Percentiles rank a stretch among this genome's conserved stretches.
phyloP scores from a whole-genome alignment of 2,329 filamentous ascomycete genomes.

The Dothistroma pini region DNA sequence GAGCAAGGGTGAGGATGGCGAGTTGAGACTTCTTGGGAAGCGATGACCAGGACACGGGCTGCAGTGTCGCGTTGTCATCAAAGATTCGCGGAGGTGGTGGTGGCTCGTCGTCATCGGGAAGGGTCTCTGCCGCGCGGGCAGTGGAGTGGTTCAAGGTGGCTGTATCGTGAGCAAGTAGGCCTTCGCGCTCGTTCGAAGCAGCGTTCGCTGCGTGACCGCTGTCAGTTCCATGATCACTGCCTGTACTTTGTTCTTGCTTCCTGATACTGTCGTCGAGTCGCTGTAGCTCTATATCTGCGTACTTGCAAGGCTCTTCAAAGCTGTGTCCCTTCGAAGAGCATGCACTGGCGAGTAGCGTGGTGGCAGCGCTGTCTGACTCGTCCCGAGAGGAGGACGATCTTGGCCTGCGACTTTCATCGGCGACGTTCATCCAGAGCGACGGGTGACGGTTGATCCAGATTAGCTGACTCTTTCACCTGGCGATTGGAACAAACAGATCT shows the following conservation, averaged over 20 bases:
- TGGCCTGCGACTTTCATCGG: constrained; percentile 4
- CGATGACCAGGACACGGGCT: constrained; percentile 63
- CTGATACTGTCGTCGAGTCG: constrained; percentile 12
- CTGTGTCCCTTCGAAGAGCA: constrained; percentile 14
- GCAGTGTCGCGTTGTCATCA: constrained; percentile 16
- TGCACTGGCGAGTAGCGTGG: constrained; percentile 24
- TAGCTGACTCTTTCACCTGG: not conserved
- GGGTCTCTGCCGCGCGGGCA: not conserved
- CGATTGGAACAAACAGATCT: not conserved
- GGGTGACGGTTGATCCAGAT: not conserved
- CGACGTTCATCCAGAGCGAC: constrained; percentile 13
- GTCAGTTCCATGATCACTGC: constrained; percentile 4
- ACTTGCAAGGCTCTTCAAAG: constrained; percentile 16
- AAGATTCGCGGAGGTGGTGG: constrained; percentile 10
- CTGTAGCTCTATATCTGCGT: constrained; percentile 24
- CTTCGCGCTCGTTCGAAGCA: constrained; percentile 13
- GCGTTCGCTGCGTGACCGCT: constrained; percentile 3
- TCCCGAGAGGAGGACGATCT: constrained; percentile 10
- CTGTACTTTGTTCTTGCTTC: constrained; percentile 9
- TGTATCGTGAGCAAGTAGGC: constrained; percentile 20
- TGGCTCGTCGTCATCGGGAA: constrained; percentile 20
- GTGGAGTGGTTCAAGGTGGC: constrained; percentile 1
- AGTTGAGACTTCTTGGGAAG: constrained; percentile 76
- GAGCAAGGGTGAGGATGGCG: constrained; percentile 70
- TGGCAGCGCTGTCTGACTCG: constrained; percentile 28